Evolutionary conservation across 179 eudicot genomes (phyloP).

Genomic region (Spinacia oleracea): DNA sequence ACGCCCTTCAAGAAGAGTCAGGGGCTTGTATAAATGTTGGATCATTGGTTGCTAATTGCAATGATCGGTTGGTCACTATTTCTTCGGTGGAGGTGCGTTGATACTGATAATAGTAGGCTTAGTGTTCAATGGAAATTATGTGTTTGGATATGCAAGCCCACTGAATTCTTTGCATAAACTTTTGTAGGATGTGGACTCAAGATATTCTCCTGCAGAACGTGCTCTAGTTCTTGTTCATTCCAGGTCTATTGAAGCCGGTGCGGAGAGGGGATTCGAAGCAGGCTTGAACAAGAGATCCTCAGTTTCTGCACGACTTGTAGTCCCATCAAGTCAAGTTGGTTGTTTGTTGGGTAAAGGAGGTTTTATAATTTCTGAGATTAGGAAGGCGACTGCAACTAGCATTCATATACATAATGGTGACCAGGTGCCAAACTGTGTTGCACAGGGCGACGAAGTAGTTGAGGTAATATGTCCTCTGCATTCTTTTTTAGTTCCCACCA

Average conservation of each 20-base stretch:
- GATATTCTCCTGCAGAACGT: constrained; percentile 73
- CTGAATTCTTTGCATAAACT: constrained; percentile 20
- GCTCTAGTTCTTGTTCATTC: constrained; percentile 64
- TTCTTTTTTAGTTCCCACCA: neutral
- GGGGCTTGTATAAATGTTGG: constrained; percentile 73
- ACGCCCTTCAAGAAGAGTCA: constrained; percentile 65
- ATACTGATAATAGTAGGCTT: constrained; percentile 14
- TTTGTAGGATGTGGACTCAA: constrained; percentile 55
- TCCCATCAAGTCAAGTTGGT: constrained; percentile 63
- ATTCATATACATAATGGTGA: constrained; percentile 54
- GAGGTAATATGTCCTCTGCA: constrained; percentile 48
- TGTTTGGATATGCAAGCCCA: constrained; percentile 15
- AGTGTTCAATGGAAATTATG: neutral
- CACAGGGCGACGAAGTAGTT: constrained; percentile 62
- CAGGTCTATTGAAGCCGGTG: constrained; percentile 52
- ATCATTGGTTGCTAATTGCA: constrained; percentile 42
- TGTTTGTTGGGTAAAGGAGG: constrained; percentile 86
- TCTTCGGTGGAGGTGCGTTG: constrained; percentile 66
- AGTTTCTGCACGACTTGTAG: constrained; percentile 56
- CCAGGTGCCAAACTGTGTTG: constrained; percentile 60
- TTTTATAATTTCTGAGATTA: constrained; percentile 65
- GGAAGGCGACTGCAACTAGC: constrained; percentile 64
- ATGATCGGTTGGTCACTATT: constrained; percentile 69
- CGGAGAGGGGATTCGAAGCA: constrained; percentile 48
- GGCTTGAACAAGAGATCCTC: constrained; percentile 39